Base-by-base conservation (phyloP, 345 rosid species). In the Hibiscus syriacus region DNA sequence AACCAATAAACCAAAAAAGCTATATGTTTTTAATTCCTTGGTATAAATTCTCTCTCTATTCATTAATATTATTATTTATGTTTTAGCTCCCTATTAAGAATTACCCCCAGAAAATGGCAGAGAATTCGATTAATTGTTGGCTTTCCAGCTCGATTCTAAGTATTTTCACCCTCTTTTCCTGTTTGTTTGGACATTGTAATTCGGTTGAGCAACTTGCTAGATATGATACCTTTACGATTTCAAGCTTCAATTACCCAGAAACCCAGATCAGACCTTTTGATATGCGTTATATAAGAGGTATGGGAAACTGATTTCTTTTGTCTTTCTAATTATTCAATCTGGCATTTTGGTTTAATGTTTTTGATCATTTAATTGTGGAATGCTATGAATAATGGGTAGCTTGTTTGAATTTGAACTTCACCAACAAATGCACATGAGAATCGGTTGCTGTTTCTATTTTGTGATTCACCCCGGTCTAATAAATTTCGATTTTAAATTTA, bases 271-370 rank as follows among this genome's bases (percentile, higher is more conserved):
- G n/a, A n/a, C n/a, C n/a, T n/a, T 86, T 78, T 67, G 89, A 79
- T 65, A 80, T 83, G 70, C 88, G 87, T 73, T 88, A 88, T 72
- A 81, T 88, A 56, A 82, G 97, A 83, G 94, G 97, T 88, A 25
- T 32, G 80, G 64, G 38, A 56, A 49, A 46, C 59, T 22, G n/a
- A 11, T 2, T 11, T 53, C 67, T 14, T 22, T n/a, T 30, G 26
- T 20, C 16, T 19, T 58, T 26, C 46, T 36, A 4, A 29, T 41
- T 38, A 6, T 61, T 57, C 1, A 11, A 48, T 70, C 55, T 46
- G 8, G 55, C 20, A 43, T 56, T 70, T 73, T 19, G 5, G 48
- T 30, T n/a, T 34, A 25, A 22, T 55, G n/a, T 53, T 11, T 25
- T 29, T 48, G 46, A 22, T 41, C 3, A 22, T 39, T 12, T 60